Conservation (phyloP, 1,139 yeast genomes). For the Taphrina betulina region DNA sequence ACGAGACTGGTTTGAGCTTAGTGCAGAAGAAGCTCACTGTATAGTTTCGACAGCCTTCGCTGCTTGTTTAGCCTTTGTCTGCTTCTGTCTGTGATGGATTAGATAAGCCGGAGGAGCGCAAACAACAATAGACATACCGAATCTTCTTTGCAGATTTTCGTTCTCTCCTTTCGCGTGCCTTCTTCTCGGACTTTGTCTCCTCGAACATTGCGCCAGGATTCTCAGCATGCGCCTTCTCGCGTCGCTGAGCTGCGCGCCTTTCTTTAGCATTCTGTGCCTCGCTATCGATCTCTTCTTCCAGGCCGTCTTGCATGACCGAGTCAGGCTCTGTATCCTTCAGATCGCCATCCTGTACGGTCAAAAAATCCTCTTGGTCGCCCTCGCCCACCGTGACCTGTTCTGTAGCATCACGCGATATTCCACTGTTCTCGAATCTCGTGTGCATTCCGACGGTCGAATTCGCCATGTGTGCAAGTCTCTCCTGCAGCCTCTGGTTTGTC, state of each 20-base stretch:
- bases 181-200: conserved; percentile 11
- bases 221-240: neutral
- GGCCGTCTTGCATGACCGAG: neutral
- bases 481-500: conserved; percentile 11
- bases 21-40: too few species aligned
- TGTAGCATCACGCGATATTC: neutral
- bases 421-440: conserved; percentile 25
- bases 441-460: conserved; percentile 13
- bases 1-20: too few species aligned
- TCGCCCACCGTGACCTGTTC: neutral
- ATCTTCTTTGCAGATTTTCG: conserved; percentile 25
- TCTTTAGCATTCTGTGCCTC: neutral
- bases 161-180: conserved; percentile 14
- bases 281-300: neutral
- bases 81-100: too few species aligned
- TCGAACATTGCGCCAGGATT: conserved; percentile 9
- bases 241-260: neutral
- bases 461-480: conserved; percentile 1
- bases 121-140: too few species aligned
- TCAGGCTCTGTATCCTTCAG: neutral
- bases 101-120: too few species aligned
- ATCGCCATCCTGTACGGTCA: neutral
- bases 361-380: conserved; percentile 3
- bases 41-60: neutral
- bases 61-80: neutral